Percentiles rank a stretch among this genome's conserved stretches.
These are phyloP conservation scores for Leptographium wingfieldii DNA, from an alignment of 2,329 filamentous ascomycete genomes.

Conservation along the genomic window DNA sequence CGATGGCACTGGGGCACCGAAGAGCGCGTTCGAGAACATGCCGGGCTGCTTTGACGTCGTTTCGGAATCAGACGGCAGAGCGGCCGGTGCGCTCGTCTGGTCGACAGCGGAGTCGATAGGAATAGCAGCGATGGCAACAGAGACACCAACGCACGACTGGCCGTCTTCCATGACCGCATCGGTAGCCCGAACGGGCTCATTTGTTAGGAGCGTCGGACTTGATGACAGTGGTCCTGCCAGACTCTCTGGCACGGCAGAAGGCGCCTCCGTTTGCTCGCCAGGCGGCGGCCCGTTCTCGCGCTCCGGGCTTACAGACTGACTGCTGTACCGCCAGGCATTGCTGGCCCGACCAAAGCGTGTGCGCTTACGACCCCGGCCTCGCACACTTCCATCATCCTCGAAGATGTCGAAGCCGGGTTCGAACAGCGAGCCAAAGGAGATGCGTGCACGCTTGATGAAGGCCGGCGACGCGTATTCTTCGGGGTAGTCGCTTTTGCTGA, in stretches of 20 bases:
- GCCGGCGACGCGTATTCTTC: slow-evolving; percentile 64
- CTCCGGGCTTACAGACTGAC: slow-evolving; percentile 59
- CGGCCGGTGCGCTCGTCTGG: background rate
- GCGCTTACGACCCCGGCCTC: slow-evolving; percentile 53
- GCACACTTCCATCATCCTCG: slow-evolving; percentile 51
- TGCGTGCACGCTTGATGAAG: slow-evolving; percentile 58
- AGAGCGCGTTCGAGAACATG: background rate
- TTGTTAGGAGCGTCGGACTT: slow-evolving; percentile 6
- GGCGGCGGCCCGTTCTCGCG: slow-evolving; percentile 21
- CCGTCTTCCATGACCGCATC: background rate
- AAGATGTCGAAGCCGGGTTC: slow-evolving; percentile 55
- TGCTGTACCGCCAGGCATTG: slow-evolving; percentile 61
- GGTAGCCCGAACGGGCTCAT: background rate
- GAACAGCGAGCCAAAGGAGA: slow-evolving; percentile 56
- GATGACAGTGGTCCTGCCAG: background rate
- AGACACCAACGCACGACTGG: background rate
- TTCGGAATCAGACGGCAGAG: background rate
- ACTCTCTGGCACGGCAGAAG: background rate
- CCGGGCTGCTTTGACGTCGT: background rate
- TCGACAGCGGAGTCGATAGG: background rate
- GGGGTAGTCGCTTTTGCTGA: slow-evolving; percentile 19
- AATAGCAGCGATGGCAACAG: background rate
- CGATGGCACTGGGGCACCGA: background rate
- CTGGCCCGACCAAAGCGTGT: slow-evolving; percentile 55
- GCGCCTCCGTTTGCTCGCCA: background rate